phyloP scores from a whole-genome alignment of 23 red algal genomes.

The Gracilariopsis chorda region DNA sequence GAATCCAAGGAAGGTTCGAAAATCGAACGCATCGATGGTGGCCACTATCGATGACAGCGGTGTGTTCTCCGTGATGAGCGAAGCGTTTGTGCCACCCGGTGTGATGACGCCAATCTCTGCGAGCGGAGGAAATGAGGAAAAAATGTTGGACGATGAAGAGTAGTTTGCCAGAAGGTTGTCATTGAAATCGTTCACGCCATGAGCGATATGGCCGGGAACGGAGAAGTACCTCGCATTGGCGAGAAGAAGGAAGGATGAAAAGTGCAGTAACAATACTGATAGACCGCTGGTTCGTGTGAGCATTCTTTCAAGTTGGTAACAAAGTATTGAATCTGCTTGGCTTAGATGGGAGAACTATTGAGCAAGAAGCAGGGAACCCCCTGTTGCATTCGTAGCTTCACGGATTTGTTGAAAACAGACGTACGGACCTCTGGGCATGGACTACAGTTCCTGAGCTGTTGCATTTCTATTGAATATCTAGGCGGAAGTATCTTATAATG shows the following conservation, averaged over 20 bases:
- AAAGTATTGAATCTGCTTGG: too few relatives aligned
- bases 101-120: slow-evolving; percentile 4
- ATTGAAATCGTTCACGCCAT: slow-evolving; percentile 12
- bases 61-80: background rate
- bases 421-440: too few relatives aligned
- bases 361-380: too few relatives aligned
- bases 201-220: background rate
- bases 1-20: background rate
- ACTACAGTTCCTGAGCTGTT: too few relatives aligned
- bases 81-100: background rate
- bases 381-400: too few relatives aligned
- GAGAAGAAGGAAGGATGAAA: background rate
- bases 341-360: too few relatives aligned
- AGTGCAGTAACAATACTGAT: background rate
- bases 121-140: background rate
- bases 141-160: background rate
- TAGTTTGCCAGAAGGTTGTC: background rate
- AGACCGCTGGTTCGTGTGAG: too few relatives aligned
- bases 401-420: too few relatives aligned
- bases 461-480: too few relatives aligned
- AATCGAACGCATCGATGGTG: background rate
- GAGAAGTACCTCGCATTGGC: background rate
- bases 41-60: background rate
- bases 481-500: too few relatives aligned
- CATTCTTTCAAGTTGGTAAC: too few relatives aligned